Percentiles rank a stretch among this genome's conserved stretches.
Conservation (phyloP, 805 yeast species). For the Myxozyma geophila region DNA sequence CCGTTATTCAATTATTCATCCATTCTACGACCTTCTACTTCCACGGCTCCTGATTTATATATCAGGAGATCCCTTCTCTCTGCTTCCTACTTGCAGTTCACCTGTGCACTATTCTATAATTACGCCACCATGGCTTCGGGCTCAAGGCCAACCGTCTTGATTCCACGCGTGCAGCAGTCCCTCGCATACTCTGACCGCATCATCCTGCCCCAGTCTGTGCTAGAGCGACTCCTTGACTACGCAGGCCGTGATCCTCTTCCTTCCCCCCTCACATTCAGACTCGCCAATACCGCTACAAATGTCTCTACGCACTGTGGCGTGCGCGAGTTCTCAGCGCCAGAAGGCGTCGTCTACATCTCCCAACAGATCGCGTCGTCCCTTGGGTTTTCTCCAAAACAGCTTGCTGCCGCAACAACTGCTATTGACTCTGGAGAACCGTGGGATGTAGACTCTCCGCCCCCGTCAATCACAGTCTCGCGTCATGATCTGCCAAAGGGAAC, state of each 20-base stretch:
- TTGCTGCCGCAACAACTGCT: slow-evolving; percentile 18
- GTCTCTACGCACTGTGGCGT: slow-evolving; percentile 50
- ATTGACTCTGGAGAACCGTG: not conserved
- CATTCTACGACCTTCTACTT: slow-evolving; percentile 1
- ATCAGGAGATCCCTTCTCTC: not conserved
- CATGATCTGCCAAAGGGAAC: slow-evolving; percentile 54
- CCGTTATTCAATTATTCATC: not conserved
- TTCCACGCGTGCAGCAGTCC: slow-evolving; percentile 13
- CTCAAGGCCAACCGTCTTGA: slow-evolving; percentile 6
- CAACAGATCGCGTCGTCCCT: slow-evolving; percentile 45
- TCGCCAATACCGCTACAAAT: slow-evolving; percentile 39
- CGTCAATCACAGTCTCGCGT: slow-evolving; percentile 3
- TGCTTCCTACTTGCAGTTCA: no score
- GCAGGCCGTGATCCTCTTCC: slow-evolving; percentile 39
- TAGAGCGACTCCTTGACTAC: slow-evolving; percentile 31
- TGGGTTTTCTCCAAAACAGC: slow-evolving; percentile 30
- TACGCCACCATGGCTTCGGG: not conserved
- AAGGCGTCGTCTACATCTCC: slow-evolving; percentile 49
- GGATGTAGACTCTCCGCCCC: slow-evolving; percentile 9
- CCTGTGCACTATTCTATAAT: no score
- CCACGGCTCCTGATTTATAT: not conserved
- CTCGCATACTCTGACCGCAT: slow-evolving; percentile 36
- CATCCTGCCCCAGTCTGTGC: slow-evolving; percentile 36
- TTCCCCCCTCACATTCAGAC: slow-evolving; percentile 49
- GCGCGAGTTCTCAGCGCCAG: slow-evolving; percentile 54